A percentile compares a stretch with the other conserved stretches of the same genome.
phyloP scores from a whole-genome alignment of 164 flowering plant genomes.

The Vitis riparia region DNA sequence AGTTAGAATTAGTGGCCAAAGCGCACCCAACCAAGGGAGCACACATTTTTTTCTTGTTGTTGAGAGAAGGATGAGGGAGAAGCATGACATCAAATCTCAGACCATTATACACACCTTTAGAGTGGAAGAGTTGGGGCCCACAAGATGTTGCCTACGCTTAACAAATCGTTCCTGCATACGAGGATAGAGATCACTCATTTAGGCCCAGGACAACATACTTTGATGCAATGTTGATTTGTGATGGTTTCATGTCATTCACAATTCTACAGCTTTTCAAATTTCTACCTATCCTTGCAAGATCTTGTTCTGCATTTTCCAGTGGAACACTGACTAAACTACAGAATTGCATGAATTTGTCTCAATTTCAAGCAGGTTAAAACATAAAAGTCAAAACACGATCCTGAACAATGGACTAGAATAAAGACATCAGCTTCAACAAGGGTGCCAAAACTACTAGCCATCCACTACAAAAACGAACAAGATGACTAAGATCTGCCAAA shows the following conservation, averaged over 20 bases:
- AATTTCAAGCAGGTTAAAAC: background rate
- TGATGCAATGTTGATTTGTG: background rate
- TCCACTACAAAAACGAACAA: too few species aligned
- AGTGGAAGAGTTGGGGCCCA: conserved; percentile 86
- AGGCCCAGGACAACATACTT: background rate
- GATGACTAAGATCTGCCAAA: too few species aligned
- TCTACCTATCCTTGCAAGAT: too few species aligned
- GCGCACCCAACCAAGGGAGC: too few species aligned
- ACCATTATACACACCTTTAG: conserved; percentile 56
- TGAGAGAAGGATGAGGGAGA: background rate
- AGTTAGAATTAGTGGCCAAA: background rate
- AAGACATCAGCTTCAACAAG: too few species aligned
- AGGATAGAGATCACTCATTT: background rate
- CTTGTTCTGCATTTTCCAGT: background rate
- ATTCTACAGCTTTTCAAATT: background rate
- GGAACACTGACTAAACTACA: background rate
- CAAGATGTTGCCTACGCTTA: conserved; percentile 80
- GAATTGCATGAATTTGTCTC: background rate
- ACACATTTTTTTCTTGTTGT: background rate
- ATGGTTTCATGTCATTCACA: background rate
- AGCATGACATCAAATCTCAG: background rate
- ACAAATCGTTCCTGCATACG: conserved; percentile 80
- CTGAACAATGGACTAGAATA: background rate
- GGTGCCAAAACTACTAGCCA: too few species aligned
- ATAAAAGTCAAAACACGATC: background rate